A percentile compares a stretch with the other conserved stretches of the same genome.
These are phyloP conservation scores for Pistacia atlantica DNA, from an alignment of 345 rosid species.

Conservation along the genomic window DNA sequence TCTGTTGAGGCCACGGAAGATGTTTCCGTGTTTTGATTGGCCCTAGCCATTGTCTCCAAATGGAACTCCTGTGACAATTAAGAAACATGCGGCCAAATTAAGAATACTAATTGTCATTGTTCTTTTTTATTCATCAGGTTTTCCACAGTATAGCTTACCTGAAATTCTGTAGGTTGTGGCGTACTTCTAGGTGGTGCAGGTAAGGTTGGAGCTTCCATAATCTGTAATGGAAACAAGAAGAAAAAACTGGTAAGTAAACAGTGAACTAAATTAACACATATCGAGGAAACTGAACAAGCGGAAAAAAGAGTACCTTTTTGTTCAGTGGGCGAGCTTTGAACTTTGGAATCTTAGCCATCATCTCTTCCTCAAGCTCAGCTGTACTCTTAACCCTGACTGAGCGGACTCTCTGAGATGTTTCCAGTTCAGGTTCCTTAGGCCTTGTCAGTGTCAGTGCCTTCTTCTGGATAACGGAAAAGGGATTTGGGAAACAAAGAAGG, in stretches of 20 bases:
- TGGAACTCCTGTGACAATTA: conserved; percentile 74
- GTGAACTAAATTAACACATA: background rate
- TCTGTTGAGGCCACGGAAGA: conserved; percentile 82
- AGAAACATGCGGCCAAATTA: conserved; percentile 2
- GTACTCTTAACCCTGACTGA: conserved; percentile 76
- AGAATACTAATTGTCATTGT: background rate
- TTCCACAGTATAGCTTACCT: conserved; percentile 41
- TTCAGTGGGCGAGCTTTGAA: conserved; percentile 97
- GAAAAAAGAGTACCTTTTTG: conserved; percentile 66
- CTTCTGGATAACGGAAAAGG: conserved; percentile 36
- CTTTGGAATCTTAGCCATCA: conserved; percentile 95
- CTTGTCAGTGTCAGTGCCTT: conserved; percentile 79
- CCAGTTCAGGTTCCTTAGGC: conserved; percentile 94
- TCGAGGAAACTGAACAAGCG: conserved; percentile 13
- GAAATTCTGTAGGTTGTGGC: conserved; percentile 84
- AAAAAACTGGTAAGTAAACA: background rate
- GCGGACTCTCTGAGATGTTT: conserved; percentile 87
- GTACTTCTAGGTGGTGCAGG: conserved; percentile 64
- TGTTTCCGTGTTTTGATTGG: conserved; percentile 76
- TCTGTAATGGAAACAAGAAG: conserved; percentile 39
- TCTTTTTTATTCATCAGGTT: background rate
- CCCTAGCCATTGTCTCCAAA: conserved; percentile 78
- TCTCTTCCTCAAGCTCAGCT: conserved; percentile 97
- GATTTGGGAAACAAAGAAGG: background rate
- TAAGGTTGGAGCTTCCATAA: conserved; percentile 71